Base-by-base conservation (phyloP, 139 green algal species). In the Chlorella sp. region DNA sequence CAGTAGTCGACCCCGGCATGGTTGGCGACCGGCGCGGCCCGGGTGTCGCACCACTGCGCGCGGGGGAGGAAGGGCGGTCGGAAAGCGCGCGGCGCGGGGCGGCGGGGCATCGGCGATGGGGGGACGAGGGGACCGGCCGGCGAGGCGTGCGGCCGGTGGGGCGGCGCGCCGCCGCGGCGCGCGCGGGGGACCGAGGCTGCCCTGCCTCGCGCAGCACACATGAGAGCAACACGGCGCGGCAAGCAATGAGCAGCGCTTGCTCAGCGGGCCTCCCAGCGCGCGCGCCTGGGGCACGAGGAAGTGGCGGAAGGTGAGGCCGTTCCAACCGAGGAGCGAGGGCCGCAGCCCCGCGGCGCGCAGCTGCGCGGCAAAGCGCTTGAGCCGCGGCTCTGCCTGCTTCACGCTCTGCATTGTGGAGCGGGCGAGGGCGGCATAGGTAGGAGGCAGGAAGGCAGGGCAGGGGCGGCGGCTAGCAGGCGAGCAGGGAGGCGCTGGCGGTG, bases 21-120 rank as follows among this genome's bases (percentile, higher is more conserved):
- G 59, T 35, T 66, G 59, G 42, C 59, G 15, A n/a, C 21, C 59
- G 42, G 59, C 5, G 59, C 14, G 14, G 33, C 15, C 35, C 33
- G 33, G 12, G 59, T 66, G 59, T 66, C 35, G 59, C 59, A 66
- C 59, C 59, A 66, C 59, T 66, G 59, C 59, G 25, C 27, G 14
- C 29, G 25, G 31, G 51, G 7, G 8, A 4, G 31, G 23, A 5
- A 33, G 51, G 51, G 25, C 8, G 51, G 51, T 14, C 27, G 55
- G 55, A 9, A 35, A n/a, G 55, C 27, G n/a, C n/a, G n/a, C n/a
- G n/a, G n/a, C n/a, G n/a, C n/a, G n/a, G n/a, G n/a, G n/a, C n/a
- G n/a, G n/a, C n/a, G n/a, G n/a, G n/a, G n/a, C n/a, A n/a, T n/a
- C n/a, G n/a, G n/a, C n/a, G n/a, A n/a, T n/a, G n/a, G n/a, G n/a